Base-by-base conservation (phyloP, 371 early-diverging fungal species). In the Actinomortierella wolfii region DNA sequence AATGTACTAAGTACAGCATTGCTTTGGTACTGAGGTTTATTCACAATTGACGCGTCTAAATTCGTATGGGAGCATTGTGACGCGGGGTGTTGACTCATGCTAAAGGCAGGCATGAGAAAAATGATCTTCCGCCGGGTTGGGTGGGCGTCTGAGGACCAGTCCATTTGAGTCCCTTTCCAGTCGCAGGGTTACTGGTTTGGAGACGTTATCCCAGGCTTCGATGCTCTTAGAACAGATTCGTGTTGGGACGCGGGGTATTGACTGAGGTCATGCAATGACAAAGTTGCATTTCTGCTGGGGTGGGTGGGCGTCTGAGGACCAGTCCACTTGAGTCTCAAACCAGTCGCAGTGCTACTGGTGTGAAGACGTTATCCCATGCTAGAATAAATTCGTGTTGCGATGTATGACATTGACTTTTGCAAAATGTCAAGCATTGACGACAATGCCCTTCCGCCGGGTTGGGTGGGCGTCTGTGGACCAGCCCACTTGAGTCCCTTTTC, bases 261-360 rank as follows among this genome's bases (percentile, higher is more conserved):
- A 52, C 24, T 64, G 54, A 5, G 45, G 54, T 46, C 40, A 44
- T 54, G 57, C 58, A 64, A 47, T 48, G 55, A 49, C 24, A 28
- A 42, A 45, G 50, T 40, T 56, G 64, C 49, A 1, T 50, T 64
- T 64, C 64, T 41, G 64, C 54, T 45, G 28, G 58, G 64, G 20
- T 64, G 39, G 49, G 24, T 26, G 58, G 58, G 64, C 45, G 54
- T 64, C 58, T 57, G 49, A 53, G 64, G 64, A 64, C 64, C 23
- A 44, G n/a, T n/a, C n/a, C n/a, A n/a, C n/a, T n/a, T n/a, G n/a
- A n/a, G n/a, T n/a, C n/a, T n/a, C n/a, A n/a, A n/a, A n/a, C n/a
- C n/a, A n/a, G n/a, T n/a, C n/a, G n/a, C n/a, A n/a, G n/a, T n/a
- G n/a, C n/a, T n/a, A n/a, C n/a, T n/a, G n/a, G n/a, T n/a, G n/a